Base-by-base conservation (phyloP, 1,284 basidiomycete species). In the Ustilago tritici region DNA sequence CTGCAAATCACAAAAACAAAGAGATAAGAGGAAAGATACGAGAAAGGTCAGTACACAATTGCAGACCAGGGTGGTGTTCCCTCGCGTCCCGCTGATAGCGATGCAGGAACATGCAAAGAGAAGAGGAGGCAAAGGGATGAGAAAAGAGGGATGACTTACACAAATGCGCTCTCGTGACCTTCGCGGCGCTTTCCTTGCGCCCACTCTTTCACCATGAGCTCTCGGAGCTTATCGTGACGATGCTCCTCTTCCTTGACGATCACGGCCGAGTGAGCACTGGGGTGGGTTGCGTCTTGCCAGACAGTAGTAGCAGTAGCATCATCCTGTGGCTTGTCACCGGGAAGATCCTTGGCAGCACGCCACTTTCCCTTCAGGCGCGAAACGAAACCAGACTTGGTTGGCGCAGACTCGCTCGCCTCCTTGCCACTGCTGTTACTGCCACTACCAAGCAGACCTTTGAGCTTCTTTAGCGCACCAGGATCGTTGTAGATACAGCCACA, bases 401-500 rank as follows among this genome's bases (percentile, higher is more conserved):
- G 15, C 8, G 19, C 46, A 23, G n/a, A 8, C 28, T 50, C 31
- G 3, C 43, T 34, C 14, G 61, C 63, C 17, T 32, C 47, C 10
- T 73, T 61, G 14, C 40, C 9, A 4, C 50, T n/a, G 32, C 28
- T 47, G 43, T 28, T 28, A 28, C 56, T 50, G 32, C 64, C 62
- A n/a, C 64, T 56, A 9, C 64, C 67, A 14, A 77, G 55, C 34
- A 77, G 15, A 12, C 38, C 43, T 56, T 77, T 70, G 53, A 78
- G 56, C 61, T 67, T 60, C 59, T 70, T 70, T 46, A 72, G 43
- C 41, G 76, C 38, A 28, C 65, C 54, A 6, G 70, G 65, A 52
- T 54, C 74, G 64, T 77, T 77, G 59, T 70, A 66, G 14, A 79
- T 32, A 50, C 81, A 82, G 34, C 81, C 79, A 56, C 79, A 82